Evolutionary conservation across 495 filamentous ascomycete species (phyloP).

Genomic region (Friedmanniomyces simplex): DNA sequence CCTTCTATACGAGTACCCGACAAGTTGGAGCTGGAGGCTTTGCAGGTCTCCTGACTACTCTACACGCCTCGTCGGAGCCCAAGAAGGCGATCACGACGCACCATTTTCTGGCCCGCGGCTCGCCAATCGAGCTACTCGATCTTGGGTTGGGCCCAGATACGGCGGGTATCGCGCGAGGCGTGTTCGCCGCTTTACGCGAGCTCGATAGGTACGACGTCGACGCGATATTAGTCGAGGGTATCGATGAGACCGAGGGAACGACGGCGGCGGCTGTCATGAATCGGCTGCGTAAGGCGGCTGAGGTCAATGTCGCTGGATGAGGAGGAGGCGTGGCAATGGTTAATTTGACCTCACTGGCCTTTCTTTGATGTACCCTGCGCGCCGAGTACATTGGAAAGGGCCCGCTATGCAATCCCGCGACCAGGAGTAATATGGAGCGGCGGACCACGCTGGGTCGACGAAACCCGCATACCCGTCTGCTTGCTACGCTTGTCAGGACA

Average conservation of each 20-base stretch:
- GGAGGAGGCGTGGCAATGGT: too few species aligned
- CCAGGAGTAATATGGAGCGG: too few species aligned
- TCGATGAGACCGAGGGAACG: conserved; percentile 61
- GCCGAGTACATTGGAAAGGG: too few species aligned
- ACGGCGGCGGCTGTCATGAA: conserved; percentile 97
- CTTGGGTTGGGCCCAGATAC: conserved; percentile 57
- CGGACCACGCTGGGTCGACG: too few species aligned
- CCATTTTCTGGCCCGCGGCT: not conserved
- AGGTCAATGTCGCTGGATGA: conserved; percentile 26
- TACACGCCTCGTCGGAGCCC: not conserved
- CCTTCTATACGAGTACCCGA: not conserved
- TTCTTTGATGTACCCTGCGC: too few species aligned
- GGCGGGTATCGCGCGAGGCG: conserved; percentile 64
- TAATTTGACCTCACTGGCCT: too few species aligned
- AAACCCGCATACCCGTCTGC: too few species aligned
- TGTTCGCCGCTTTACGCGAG: conserved; percentile 79
- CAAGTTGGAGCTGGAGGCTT: not conserved
- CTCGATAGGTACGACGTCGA: conserved; percentile 71
- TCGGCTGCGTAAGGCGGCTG: conserved; percentile 77
- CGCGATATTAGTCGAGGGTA: conserved; percentile 85
- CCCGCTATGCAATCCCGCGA: too few species aligned
- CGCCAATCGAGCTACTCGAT: conserved; percentile 30
- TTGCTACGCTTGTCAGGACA: too few species aligned
- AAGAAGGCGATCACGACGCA: not conserved
- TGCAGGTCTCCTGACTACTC: not conserved